Base-by-base conservation (phyloP, 2,329 filamentous ascomycete species). In the Purpureocillium takamizusanense region DNA sequence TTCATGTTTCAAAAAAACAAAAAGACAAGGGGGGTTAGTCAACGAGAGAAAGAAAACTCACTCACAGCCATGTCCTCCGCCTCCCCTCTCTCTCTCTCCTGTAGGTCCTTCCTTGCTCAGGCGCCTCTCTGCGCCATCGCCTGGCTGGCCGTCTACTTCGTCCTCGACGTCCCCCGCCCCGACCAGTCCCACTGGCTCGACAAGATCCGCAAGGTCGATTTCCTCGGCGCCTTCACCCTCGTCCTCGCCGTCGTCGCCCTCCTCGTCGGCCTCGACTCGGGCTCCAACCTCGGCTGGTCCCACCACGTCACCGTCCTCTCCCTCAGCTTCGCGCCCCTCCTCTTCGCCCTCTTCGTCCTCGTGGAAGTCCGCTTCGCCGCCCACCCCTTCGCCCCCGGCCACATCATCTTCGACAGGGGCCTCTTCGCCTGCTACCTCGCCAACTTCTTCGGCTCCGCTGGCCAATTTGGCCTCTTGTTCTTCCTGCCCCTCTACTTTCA, bases 401-500 rank as follows among this genome's bases (percentile, higher is more conserved):
- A 78, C 49, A 75, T 89, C 48, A 81, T 89, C 46, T 78, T 86
- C 51, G 71, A 83, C 51, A 67, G 70, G 7, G 71, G 71, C 7
- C 67, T 89, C 21, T 69, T 86, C 36, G 76, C 82, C 3, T 77
- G 74, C 54, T 88, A 83, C 49, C 58, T 78, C 1, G 76, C 76
- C 55, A 87, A 87, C 56, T 85, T 87, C 61, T 87, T 86, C 56
- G 69, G 73, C 37, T 73, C 83, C 38, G 76, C 69, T 1, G 78
- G 73, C 12, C 62, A 69, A 43, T 61, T 67, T 51, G 71, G 74
- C 0, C 61, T 71, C 1, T 46, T 84, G 4, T 90, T 86, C 64
- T 86, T 85, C 60, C 63, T 86, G n/a, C 83, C 85, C 1, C 65
- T 90, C 2, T 86, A 83, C 59, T 86, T 84, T 60, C 86, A 90